phyloP scores from a whole-genome alignment of 1,139 yeast genomes.

The Geotrichum carabidarum region DNA sequence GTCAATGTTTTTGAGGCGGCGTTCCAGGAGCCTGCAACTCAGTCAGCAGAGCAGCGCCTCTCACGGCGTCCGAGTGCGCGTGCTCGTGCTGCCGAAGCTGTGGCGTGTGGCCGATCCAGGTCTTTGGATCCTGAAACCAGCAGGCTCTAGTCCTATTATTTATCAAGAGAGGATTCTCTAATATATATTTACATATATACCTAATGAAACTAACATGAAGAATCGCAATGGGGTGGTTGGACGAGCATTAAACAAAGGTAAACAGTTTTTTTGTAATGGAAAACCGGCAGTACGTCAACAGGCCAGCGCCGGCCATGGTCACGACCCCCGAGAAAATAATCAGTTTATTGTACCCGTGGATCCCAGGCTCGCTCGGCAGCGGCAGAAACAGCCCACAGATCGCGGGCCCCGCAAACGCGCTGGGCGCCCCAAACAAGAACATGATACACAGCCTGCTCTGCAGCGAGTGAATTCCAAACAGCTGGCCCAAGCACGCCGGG shows the following conservation, averaged over 20 bases:
- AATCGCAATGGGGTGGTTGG: neutral
- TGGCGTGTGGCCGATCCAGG: neutral
- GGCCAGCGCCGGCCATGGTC: constrained; percentile 22
- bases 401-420: constrained; percentile 48
- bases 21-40: constrained; percentile 9
- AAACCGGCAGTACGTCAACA: constrained; percentile 22
- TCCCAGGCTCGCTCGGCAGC: constrained; percentile 20
- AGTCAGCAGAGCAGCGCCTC: neutral
- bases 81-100: neutral
- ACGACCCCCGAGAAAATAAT: constrained; percentile 26
- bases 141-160: neutral
- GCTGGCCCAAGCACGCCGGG: constrained; percentile 44
- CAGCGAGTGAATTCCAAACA: constrained; percentile 43
- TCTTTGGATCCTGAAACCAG: constrained; percentile 12
- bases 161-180: too few species aligned
- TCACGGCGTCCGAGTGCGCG: constrained; percentile 1
- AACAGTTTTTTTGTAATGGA: constrained; percentile 23
- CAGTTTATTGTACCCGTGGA: constrained; percentile 23
- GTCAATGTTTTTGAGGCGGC: constrained; percentile 12
- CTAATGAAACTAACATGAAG: too few species aligned
- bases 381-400: constrained; percentile 45
- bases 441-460: constrained; percentile 51
- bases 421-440: constrained; percentile 49
- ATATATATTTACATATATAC: too few species aligned
- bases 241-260: constrained; percentile 27